phyloP scores from a whole-genome alignment of 2,329 filamentous ascomycete species.

The Dryadomyces sulphureus region DNA sequence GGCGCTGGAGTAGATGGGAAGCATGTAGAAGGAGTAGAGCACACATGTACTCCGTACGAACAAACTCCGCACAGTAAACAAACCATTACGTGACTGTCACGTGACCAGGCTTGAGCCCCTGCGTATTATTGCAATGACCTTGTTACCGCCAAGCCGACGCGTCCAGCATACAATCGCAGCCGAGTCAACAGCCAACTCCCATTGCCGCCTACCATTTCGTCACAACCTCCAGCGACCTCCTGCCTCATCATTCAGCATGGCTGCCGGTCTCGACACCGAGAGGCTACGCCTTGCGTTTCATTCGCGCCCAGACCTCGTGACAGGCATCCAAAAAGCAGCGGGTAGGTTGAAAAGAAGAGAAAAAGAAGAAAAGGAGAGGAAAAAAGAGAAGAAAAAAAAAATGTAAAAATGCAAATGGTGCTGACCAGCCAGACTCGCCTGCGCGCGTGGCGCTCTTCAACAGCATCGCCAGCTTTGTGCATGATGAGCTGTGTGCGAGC shows the following conservation, averaged over 20 bases:
- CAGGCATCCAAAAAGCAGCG: slow-evolving; percentile 36
- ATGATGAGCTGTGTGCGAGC: slow-evolving; percentile 22
- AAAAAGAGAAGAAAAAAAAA: not conserved
- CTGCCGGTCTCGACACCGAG: slow-evolving; percentile 29
- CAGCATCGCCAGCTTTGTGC: slow-evolving; percentile 35
- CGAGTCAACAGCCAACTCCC: not conserved
- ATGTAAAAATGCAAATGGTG: too few relatives aligned
- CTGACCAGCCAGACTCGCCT: slow-evolving; percentile 40
- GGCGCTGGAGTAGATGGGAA: slow-evolving; percentile 6
- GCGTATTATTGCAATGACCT: not conserved
- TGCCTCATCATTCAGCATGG: not conserved
- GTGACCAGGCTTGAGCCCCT: not conserved
- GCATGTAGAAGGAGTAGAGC: not conserved
- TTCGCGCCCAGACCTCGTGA: slow-evolving; percentile 39
- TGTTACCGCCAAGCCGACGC: not conserved
- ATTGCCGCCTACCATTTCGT: not conserved
- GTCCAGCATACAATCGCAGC: not conserved
- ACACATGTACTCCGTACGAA: not conserved
- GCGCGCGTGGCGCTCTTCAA: slow-evolving; percentile 38
- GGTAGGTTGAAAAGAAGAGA: slow-evolving; percentile 22
- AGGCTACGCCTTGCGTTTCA: slow-evolving; percentile 37
- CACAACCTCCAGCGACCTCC: not conserved
- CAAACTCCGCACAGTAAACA: too few relatives aligned
- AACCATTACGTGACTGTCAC: too few relatives aligned
- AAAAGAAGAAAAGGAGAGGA: not conserved